Base-by-base conservation (phyloP, 2,329 filamentous ascomycete genomes). In the Neonectria ditissima region DNA sequence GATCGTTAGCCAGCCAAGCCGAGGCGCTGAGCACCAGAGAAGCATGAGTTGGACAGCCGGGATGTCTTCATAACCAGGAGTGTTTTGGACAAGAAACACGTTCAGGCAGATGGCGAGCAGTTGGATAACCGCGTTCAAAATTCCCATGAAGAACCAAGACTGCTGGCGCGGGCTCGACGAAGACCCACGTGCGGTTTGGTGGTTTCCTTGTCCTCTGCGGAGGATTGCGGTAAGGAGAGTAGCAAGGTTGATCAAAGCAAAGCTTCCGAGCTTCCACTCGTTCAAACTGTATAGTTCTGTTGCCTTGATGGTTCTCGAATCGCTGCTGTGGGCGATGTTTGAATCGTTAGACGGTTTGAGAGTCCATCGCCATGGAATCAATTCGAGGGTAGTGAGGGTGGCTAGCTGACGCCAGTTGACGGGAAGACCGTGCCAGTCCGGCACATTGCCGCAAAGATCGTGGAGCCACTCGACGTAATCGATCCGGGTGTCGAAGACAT, bases 331-430 rank as follows among this genome's bases (percentile, higher is more conserved):
- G 0, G 7, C 4, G 34, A 18, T 22, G 6, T n/a, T 59, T 39
- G 28, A 39, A 22, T 14, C 6, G n/a, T 34, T 14, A n/a, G 16
- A 9, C 3, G 62, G 54, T 0, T 39, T 50, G 2, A 69, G 1
- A 34, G 5, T 47, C 67, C 67, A 68, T 18, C 1, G 5, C 67
- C 67, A 69, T n/a, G 67, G 67, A 16, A 69, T 59, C 59, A 69
- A 57, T 0, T 69, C 67, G 2, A 8, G 26, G 6, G 30, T 53
- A 0, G n/a, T 39, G 2, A 43, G 55, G 0, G 16, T 3, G 1
- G 56, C 4, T 1, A 57, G 16, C 2, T 60, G 34, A 3, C 16
- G 61, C 67, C 67, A 69, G 4, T 39, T 18, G 0, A 45, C 48
- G 1, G 57, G 22, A n/a, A 59, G 57, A 22, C 57, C 57, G 3